phyloP scores from a whole-genome alignment of 345 rosid genomes.

The Erysimum cheiranthoides region DNA sequence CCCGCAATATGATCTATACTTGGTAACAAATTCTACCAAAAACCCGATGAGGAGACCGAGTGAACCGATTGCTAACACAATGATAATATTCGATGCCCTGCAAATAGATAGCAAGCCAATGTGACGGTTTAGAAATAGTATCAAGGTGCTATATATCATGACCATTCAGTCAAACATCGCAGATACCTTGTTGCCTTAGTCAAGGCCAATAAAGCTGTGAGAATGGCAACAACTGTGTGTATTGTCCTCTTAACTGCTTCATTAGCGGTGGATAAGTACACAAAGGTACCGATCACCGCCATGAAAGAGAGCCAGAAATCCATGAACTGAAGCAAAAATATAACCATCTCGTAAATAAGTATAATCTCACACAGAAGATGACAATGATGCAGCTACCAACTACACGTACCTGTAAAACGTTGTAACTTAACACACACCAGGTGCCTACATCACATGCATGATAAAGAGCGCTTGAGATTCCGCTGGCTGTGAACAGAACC shows the following conservation, averaged over 20 bases:
- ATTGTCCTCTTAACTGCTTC: conserved; percentile 82
- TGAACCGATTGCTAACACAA: conserved; percentile 83
- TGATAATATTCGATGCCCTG: conserved; percentile 85
- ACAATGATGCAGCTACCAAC: conserved; percentile 25
- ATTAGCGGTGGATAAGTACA: conserved; percentile 71
- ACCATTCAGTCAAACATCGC: conserved; percentile 16
- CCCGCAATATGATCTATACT: conserved; percentile 61
- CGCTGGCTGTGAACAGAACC: conserved; percentile 90
- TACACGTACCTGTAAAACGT: conserved; percentile 78
- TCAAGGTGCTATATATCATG: conserved; percentile 18
- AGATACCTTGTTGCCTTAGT: conserved; percentile 92
- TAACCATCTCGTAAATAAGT: conserved; percentile 27
- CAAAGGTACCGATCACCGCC: conserved; percentile 92
- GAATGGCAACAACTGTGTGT: conserved; percentile 81
- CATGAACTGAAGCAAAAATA: conserved; percentile 76
- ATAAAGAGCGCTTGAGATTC: conserved; percentile 90
- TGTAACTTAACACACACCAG: conserved; percentile 78
- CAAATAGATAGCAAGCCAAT: conserved; percentile 26
- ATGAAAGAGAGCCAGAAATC: conserved; percentile 99
- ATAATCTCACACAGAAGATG: conserved; percentile 37
- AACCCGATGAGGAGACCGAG: conserved; percentile 78
- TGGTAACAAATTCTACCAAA: conserved; percentile 73
- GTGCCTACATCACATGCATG: conserved; percentile 98
- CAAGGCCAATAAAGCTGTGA: conserved; percentile 89
- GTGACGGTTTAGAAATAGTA: conserved; percentile 2